Evolutionary conservation across 1,139 yeast species (phyloP).

Genomic region (Yamadazyma blattariae): DNA sequence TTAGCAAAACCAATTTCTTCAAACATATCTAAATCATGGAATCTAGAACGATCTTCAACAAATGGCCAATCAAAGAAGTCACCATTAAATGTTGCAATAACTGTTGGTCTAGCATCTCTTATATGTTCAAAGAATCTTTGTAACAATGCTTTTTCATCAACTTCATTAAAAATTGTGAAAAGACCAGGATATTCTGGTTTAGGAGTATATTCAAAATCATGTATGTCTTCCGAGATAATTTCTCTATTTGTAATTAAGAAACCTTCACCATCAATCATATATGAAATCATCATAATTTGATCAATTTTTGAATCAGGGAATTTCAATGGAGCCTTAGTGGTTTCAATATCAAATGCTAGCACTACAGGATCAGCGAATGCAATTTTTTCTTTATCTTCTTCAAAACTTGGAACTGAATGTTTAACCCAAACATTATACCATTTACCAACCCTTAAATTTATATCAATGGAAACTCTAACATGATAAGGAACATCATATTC

Average conservation of each 20-base stretch:
- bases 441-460: slow-evolving; percentile 83
- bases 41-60: slow-evolving; percentile 81
- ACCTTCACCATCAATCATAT: slow-evolving; percentile 99
- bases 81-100: slow-evolving; percentile 96
- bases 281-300: slow-evolving; percentile 98
- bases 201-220: slow-evolving; percentile 96
- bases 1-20: slow-evolving; percentile 92
- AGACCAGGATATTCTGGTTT: slow-evolving; percentile 92
- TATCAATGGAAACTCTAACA: slow-evolving; percentile 91
- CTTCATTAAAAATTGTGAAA: slow-evolving; percentile 88
- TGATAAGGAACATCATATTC: slow-evolving; percentile 98
- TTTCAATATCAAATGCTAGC: slow-evolving; percentile 95
- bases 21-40: slow-evolving; percentile 85
- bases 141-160: slow-evolving; percentile 74
- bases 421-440: slow-evolving; percentile 84
- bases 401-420: slow-evolving; percentile 53
- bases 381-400: slow-evolving; percentile 68
- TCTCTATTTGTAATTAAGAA: slow-evolving; percentile 90
- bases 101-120: slow-evolving; percentile 85
- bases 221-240: slow-evolving; percentile 90
- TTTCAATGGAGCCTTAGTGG: slow-evolving; percentile 93
- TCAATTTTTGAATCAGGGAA: slow-evolving; percentile 94
- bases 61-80: slow-evolving; percentile 99
- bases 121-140: slow-evolving; percentile 85
- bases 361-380: slow-evolving; percentile 98